Conservation (phyloP, 495 filamentous ascomycete genomes). For the Penicillium daleae region DNA sequence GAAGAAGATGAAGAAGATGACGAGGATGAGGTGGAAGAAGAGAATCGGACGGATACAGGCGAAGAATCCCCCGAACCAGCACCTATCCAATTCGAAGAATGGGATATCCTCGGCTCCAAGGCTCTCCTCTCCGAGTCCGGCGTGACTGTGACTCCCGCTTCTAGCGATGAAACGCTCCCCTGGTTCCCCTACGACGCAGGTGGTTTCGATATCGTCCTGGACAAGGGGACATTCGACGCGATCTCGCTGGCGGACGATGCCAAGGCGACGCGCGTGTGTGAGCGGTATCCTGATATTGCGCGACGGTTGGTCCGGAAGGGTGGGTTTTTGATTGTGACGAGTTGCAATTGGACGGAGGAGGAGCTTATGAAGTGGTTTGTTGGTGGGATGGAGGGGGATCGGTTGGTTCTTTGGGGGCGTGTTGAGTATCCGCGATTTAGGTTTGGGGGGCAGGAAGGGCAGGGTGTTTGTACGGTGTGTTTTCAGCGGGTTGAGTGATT, state of each 20-base stretch:
- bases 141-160: constrained; percentile 14
- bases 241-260: constrained; percentile 70
- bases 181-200: constrained; percentile 39
- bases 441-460: constrained; percentile 85
- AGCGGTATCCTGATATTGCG: constrained; percentile 72
- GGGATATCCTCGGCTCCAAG: constrained; percentile 69
- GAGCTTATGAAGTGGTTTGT: constrained; percentile 82
- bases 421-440: constrained; percentile 82
- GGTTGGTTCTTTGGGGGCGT: constrained; percentile 60
- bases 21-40: constrained; percentile 17
- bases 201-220: constrained; percentile 84
- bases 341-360: constrained; percentile 96
- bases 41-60: not conserved
- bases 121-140: constrained; percentile 37
- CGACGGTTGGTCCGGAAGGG: constrained; percentile 65
- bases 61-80: constrained; percentile 8
- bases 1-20: constrained; percentile 38
- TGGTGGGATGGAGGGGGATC: constrained; percentile 27
- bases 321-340: constrained; percentile 82
- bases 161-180: constrained; percentile 23
- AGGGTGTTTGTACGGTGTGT: constrained; percentile 81
- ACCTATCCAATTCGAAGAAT: constrained; percentile 65
- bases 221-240: constrained; percentile 98
- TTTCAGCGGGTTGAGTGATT: constrained; percentile 50
- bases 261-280: constrained; percentile 57